Base-by-base conservation (phyloP, 2,329 filamentous ascomycete species). In the Lachnellula willkommii region DNA sequence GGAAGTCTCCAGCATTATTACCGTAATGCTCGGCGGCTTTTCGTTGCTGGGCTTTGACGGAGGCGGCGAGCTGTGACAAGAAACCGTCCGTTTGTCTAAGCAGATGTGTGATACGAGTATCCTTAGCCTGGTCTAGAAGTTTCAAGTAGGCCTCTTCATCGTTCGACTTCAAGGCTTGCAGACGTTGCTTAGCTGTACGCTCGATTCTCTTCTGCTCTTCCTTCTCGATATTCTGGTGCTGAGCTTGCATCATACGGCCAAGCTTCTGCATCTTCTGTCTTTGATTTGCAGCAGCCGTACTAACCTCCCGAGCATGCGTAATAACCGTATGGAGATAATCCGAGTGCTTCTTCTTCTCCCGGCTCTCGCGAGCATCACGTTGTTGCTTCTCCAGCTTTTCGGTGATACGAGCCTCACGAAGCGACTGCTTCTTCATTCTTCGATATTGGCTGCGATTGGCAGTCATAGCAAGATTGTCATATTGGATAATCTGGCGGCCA, bases 381-480 rank as follows among this genome's bases (percentile, higher is more conserved):
- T 99, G 94, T 72, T 99, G 92, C 76, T 97, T 97, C 82, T 99
- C 94, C 2, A 99, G 84, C 74, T 96, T 99, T 81, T 99, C 94
- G 0, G 94, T 99, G 63, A 99, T 95, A 55, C 93, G 88, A 55
- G 94, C 94, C 74, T 99, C 94, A 37, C 93, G 87, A 50, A 97
- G 81, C 50, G 88, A 95, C 73, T 96, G 93, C 77, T 96, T 97
- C 86, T 99, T 99, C 78, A 94, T 88, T 50, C 94, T 87, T 37
- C 94, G 88, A 72, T 96, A 96, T 67, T 87, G 83, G 52, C 89
- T 87, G 50, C 94, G 86, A 70, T 99, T 99, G 1, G 92, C 93
- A 1, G 93, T 96, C 89, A 96, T 96, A 46, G 92, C 93, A 28
- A 97, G 82, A 66, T 96, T 97, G 69, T 97, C 92, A 57, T 93